Percentiles rank a stretch among this genome's conserved stretches.
Conservation (phyloP, 257 asterid genomes). For the Capsicum chinense region DNA sequence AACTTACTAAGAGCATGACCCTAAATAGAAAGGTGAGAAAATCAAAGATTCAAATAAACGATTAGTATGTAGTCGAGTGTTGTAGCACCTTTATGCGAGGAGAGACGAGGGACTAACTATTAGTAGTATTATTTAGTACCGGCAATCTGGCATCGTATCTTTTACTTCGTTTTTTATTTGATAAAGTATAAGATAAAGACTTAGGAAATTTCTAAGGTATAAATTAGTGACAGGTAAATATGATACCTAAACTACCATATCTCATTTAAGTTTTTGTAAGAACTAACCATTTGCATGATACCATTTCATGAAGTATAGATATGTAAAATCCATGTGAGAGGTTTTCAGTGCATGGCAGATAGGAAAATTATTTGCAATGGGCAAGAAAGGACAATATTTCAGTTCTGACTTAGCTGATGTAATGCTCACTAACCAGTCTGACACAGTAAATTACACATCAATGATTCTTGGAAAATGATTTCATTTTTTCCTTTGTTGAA, state of each 20-base stretch:
- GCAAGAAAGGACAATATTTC: slow-evolving; percentile 42
- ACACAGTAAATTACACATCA: background rate
- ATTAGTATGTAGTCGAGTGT: too few species aligned
- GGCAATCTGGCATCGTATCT: too few species aligned
- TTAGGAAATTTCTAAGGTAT: background rate
- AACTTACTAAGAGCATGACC: too few species aligned
- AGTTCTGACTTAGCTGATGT: slow-evolving; percentile 40
- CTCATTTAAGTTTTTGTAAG: background rate
- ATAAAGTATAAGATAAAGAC: background rate
- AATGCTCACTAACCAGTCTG: slow-evolving; percentile 38
- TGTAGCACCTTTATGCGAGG: too few species aligned
- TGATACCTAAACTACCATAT: background rate
- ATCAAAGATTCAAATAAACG: too few species aligned
- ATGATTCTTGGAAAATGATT: background rate
- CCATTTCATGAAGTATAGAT: background rate
- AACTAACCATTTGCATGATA: background rate
- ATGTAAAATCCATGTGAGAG: background rate
- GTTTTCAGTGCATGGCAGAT: background rate
- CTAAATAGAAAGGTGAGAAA: too few species aligned
- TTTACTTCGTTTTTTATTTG: too few species aligned
- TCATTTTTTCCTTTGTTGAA: too few species aligned
- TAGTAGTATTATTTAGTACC: too few species aligned
- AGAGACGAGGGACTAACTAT: too few species aligned
- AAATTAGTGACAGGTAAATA: background rate
- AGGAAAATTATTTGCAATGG: slow-evolving; percentile 41